Evolutionary conservation across 176 grass and related monocot species (phyloP).

Genomic region (Avena eriantha): DNA sequence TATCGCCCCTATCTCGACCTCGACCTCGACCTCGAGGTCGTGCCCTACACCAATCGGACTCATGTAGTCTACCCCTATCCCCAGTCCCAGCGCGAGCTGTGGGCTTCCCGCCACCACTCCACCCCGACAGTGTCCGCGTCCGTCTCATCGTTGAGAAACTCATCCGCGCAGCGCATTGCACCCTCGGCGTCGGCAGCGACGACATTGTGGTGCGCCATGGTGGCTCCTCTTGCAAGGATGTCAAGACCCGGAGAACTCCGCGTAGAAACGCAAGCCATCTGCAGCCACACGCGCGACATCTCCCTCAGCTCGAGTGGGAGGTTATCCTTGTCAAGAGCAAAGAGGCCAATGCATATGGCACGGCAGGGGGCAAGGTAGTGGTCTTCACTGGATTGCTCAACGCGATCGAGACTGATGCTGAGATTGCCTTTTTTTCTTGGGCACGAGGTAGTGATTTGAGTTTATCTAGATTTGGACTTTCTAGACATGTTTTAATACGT

Average conservation of each 20-base stretch:
- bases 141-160: neutral
- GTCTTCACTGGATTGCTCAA: conserved; percentile 9
- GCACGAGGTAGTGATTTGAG: neutral
- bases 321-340: neutral
- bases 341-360: neutral
- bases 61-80: neutral
- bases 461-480: too few relatives aligned
- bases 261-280: neutral
- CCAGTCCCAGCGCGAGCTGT: neutral
- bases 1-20: neutral
- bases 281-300: neutral
- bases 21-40: neutral
- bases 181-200: neutral
- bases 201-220: neutral
- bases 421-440: conserved; percentile 13
- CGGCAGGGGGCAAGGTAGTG: neutral
- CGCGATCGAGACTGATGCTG: neutral
- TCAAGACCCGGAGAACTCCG: neutral
- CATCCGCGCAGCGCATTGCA: neutral
- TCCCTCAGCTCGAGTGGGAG: neutral
- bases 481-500: too few relatives aligned
- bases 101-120: neutral
- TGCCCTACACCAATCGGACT: conserved; percentile 6
- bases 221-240: neutral
- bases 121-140: neutral